These are phyloP conservation scores for Flaveria linearis DNA, from an alignment of 129 eudicot species.

Conservation along the genomic window DNA sequence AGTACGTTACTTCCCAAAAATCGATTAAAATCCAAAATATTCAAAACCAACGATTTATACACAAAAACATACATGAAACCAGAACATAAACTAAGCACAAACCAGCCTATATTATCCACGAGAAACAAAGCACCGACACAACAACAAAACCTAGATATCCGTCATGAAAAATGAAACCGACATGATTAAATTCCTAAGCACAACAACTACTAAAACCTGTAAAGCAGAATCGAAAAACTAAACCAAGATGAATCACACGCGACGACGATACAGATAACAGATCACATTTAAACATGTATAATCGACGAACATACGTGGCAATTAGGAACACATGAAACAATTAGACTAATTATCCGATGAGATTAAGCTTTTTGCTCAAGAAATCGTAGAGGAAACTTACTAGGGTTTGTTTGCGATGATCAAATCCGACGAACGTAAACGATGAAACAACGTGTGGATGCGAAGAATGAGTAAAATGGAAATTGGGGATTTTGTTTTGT, in stretches of 20 bases:
- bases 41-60: not conserved
- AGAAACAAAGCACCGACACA: not conserved
- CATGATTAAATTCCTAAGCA: not conserved
- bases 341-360: not conserved
- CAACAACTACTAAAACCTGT: slow-evolving; percentile 7
- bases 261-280: not conserved
- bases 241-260: slow-evolving; percentile 1
- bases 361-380: not conserved
- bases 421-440: slow-evolving; percentile 16
- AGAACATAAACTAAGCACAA: not conserved
- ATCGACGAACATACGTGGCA: not conserved
- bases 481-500: not conserved
- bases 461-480: not conserved
- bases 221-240: not conserved
- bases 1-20: not conserved
- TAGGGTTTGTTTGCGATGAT: slow-evolving; percentile 29
- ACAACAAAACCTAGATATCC: not conserved
- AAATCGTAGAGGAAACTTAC: slow-evolving; percentile 20
- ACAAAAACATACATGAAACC: slow-evolving; percentile 13
- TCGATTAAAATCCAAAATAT: not conserved
- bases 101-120: not conserved
- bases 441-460: slow-evolving; percentile 14
- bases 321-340: slow-evolving; percentile 21
- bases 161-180: not conserved
- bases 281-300: slow-evolving; percentile 1